Conservation (phyloP, 768 basidiomycete genomes). For the Phylloporus rhodoxanthus region DNA sequence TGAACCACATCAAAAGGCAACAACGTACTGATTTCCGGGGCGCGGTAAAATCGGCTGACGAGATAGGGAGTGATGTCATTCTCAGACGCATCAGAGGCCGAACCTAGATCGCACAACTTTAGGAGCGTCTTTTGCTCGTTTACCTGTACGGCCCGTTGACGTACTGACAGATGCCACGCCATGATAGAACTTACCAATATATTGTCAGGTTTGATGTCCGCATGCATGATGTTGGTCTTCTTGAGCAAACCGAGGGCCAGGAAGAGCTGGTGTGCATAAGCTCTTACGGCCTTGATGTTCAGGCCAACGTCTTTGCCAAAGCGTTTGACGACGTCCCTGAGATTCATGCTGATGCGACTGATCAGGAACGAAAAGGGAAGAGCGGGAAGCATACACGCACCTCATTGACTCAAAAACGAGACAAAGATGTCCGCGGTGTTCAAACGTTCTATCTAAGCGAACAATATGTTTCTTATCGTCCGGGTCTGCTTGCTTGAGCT, state of each 20-base stretch:
- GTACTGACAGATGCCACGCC: slow-evolving; percentile 11
- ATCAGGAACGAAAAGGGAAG: slow-evolving; percentile 12
- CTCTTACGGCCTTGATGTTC: slow-evolving; percentile 94
- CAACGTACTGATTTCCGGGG: slow-evolving; percentile 91
- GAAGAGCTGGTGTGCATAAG: slow-evolving; percentile 97
- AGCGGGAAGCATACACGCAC: slow-evolving; percentile 37
- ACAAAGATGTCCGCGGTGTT: slow-evolving; percentile 95
- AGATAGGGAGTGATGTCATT: slow-evolving; percentile 98
- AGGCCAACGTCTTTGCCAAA: slow-evolving; percentile 98
- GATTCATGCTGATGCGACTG: slow-evolving; percentile 71
- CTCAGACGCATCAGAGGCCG: slow-evolving; percentile 89
- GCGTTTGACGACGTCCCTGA: slow-evolving; percentile 94
- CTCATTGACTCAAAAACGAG: slow-evolving; percentile 92
- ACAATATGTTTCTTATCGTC: slow-evolving; percentile 97
- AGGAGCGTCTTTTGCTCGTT: slow-evolving; percentile 90
- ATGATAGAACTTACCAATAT: slow-evolving; percentile 63
- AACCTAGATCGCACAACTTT: slow-evolving; percentile 96
- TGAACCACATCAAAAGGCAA: neutral
- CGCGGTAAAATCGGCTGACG: slow-evolving; percentile 95
- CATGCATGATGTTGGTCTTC: slow-evolving; percentile 93
- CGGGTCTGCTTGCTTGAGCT: slow-evolving; percentile 82
- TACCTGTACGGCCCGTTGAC: slow-evolving; percentile 48
- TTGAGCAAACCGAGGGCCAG: slow-evolving; percentile 76
- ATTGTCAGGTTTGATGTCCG: slow-evolving; percentile 98
- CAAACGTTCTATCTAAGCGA: slow-evolving; percentile 89